Percentiles rank a stretch among this genome's conserved stretches.
These are phyloP conservation scores for Wakefieldia striispora DNA, from an alignment of 768 basidiomycete genomes.

Conservation along the genomic window DNA sequence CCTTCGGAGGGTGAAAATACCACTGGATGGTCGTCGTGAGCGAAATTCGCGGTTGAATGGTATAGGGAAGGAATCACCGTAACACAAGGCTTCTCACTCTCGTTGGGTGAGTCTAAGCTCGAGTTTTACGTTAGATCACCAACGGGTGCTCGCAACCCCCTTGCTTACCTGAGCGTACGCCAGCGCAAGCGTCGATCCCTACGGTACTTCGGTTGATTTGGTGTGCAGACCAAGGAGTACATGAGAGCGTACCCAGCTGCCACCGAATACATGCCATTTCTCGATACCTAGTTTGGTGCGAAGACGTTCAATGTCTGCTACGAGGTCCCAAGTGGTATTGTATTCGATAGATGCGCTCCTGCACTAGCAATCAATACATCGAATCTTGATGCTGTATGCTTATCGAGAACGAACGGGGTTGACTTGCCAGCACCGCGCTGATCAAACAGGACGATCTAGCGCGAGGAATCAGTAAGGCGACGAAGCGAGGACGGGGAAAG, in stretches of 20 bases:
- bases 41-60: not conserved
- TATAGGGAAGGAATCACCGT: constrained; percentile 42
- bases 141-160: not conserved
- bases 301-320: constrained; percentile 84
- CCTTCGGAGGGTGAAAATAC: constrained; percentile 85
- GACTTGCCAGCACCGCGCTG: constrained; percentile 89
- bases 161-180: constrained; percentile 75
- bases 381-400: not conserved
- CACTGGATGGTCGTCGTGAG: constrained; percentile 41
- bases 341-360: constrained; percentile 76
- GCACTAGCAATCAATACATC: constrained; percentile 7
- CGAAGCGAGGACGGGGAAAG: not conserved
- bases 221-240: not conserved
- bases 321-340: constrained; percentile 94
- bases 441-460: constrained; percentile 81
- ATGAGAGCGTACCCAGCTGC: constrained; percentile 73
- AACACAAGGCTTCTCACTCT: constrained; percentile 77
- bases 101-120: constrained; percentile 68
- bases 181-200: constrained; percentile 86
- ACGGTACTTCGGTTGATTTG: not conserved
- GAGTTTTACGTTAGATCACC: not conserved
- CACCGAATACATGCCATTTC: constrained; percentile 94
- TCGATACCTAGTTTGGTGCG: constrained; percentile 73
- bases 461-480: constrained; percentile 1
- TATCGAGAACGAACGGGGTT: constrained; percentile 57